Percentiles rank a stretch among this genome's conserved stretches.
Evolutionary conservation across 345 rosid genomes (phyloP).

Genomic region (Citrus inodora): DNA sequence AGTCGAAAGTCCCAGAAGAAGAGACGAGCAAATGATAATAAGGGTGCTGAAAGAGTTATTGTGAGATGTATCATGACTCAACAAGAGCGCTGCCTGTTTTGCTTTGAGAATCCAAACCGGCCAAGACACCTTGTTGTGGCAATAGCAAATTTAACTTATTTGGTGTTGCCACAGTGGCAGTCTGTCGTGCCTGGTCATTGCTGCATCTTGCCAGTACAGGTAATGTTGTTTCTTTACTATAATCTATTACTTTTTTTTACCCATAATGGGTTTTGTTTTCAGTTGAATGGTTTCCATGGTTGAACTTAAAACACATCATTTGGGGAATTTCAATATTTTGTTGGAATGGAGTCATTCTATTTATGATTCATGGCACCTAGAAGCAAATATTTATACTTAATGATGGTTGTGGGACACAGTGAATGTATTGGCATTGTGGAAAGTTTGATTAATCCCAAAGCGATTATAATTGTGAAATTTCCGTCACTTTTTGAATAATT

Average conservation of each 20-base stretch:
- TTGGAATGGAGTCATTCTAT: slow-evolving; percentile 1
- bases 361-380: neutral
- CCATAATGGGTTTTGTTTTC: neutral
- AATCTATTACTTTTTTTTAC: neutral
- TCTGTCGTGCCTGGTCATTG: slow-evolving; percentile 89
- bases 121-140: slow-evolving; percentile 86
- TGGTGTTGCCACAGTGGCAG: slow-evolving; percentile 77
- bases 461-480: neutral
- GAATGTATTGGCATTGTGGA: neutral
- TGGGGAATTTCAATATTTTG: neutral
- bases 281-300: neutral
- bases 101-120: slow-evolving; percentile 87
- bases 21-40: slow-evolving; percentile 30
- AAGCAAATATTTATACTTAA: neutral
- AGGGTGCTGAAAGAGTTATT: slow-evolving; percentile 38
- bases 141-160: slow-evolving; percentile 83
- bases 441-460: neutral
- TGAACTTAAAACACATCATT: neutral
- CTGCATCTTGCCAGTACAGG: slow-evolving; percentile 86
- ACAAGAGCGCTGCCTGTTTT: slow-evolving; percentile 88
- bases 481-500: neutral
- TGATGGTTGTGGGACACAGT: neutral
- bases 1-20: slow-evolving; percentile 51
- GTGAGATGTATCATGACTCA: slow-evolving; percentile 67
- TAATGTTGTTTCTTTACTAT: slow-evolving; percentile 11